phyloP scores from a whole-genome alignment of 768 basidiomycete genomes.

The Strobilomyces echinocephalus region DNA sequence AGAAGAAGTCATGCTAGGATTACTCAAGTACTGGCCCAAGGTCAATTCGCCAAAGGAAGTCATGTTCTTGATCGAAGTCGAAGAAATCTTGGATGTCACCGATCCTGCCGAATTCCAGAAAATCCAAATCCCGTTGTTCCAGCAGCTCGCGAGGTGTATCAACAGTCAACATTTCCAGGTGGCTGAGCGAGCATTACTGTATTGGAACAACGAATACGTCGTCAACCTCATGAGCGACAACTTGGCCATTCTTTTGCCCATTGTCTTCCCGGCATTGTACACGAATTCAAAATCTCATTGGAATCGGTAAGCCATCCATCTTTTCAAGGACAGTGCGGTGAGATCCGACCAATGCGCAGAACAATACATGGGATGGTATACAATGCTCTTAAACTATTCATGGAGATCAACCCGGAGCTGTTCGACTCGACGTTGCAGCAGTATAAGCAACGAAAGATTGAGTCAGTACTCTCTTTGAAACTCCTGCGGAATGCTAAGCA shows the following conservation, averaged over 20 bases:
- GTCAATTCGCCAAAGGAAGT: slow-evolving; percentile 99
- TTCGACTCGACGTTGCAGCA: slow-evolving; percentile 93
- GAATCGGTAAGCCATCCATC: slow-evolving; percentile 72
- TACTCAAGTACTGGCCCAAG: slow-evolving; percentile 98
- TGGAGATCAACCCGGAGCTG: slow-evolving; percentile 97
- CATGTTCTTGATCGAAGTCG: slow-evolving; percentile 99
- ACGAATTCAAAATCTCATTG: slow-evolving; percentile 96
- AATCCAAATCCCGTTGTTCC: slow-evolving; percentile 88
- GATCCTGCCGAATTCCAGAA: slow-evolving; percentile 96
- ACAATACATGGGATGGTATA: slow-evolving; percentile 99
- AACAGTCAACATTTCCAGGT: slow-evolving; percentile 99
- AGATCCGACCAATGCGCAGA: slow-evolving; percentile 38
- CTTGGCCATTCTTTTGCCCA: slow-evolving; percentile 79
- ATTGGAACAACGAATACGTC: slow-evolving; percentile 99
- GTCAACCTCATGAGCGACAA: slow-evolving; percentile 99
- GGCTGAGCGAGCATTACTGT: slow-evolving; percentile 91
- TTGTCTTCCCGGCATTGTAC: slow-evolving; percentile 95
- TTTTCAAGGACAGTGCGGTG: background rate
- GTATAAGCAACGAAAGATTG: slow-evolving; percentile 82
- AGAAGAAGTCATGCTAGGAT: slow-evolving; percentile 92
- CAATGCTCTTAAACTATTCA: slow-evolving; percentile 95
- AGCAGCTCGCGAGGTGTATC: slow-evolving; percentile 93
- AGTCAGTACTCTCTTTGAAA: slow-evolving; percentile 50
- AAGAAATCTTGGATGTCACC: slow-evolving; percentile 97
- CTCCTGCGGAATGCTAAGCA: slow-evolving; percentile 1